Percentiles rank a stretch among this genome's conserved stretches.
Evolutionary conservation across 2,329 filamentous ascomycete genomes (phyloP).

Genomic region (Penicillium italicum): DNA sequence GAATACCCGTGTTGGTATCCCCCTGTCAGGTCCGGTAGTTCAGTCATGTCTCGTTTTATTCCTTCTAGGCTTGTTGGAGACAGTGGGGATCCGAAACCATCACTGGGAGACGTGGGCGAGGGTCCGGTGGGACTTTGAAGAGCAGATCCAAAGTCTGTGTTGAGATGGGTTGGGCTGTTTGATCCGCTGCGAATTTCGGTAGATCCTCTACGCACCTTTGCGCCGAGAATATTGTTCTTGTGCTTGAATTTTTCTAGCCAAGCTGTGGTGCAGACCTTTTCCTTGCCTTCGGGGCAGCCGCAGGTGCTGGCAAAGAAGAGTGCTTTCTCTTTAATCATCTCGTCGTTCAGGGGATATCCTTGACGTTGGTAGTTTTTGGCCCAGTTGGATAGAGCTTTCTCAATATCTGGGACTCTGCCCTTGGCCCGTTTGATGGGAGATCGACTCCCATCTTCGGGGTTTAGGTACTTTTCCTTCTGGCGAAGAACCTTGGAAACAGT

Average conservation of each 20-base stretch:
- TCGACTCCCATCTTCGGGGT: constrained; percentile 70
- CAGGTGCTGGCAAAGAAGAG: constrained; percentile 73
- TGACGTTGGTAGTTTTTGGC: constrained; percentile 74
- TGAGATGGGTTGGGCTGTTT: constrained; percentile 59
- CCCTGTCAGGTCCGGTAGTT: constrained; percentile 58
- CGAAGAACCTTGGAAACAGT: constrained; percentile 98
- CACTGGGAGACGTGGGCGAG: constrained; percentile 68
- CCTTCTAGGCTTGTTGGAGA: constrained; percentile 69
- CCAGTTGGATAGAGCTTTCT: constrained; percentile 85
- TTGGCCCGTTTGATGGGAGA: constrained; percentile 80
- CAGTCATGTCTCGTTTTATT: constrained; percentile 57
- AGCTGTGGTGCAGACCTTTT: constrained; percentile 66
- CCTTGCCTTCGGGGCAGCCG: constrained; percentile 65
- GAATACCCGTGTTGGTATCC: constrained; percentile 64
- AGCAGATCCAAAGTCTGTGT: constrained; percentile 54
- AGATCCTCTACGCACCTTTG: constrained; percentile 54
- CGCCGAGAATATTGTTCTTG: constrained; percentile 65
- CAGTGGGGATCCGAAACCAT: constrained; percentile 61
- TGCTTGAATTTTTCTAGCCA: constrained; percentile 97
- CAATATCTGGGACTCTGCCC: constrained; percentile 84
- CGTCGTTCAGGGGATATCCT: constrained; percentile 70
- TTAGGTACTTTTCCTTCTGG: constrained; percentile 91
- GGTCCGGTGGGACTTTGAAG: constrained; percentile 62
- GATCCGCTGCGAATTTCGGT: constrained; percentile 59
- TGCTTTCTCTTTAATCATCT: constrained; percentile 81